These are phyloP conservation scores for Auricularia heimuer DNA, from an alignment of 768 basidiomycete genomes.

Conservation along the genomic window DNA sequence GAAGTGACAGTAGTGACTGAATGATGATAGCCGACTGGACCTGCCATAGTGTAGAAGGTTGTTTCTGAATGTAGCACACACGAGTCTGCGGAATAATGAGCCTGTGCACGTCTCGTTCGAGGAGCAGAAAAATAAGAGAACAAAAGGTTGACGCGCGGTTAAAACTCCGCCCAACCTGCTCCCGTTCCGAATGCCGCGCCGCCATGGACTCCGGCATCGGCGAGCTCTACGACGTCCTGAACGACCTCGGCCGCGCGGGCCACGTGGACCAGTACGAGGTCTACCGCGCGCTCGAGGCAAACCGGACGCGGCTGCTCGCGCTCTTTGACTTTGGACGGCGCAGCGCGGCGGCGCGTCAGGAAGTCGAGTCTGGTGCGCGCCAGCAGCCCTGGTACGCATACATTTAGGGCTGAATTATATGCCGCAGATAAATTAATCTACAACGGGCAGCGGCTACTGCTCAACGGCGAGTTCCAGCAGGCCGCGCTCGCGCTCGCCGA, in stretches of 20 bases:
- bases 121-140: no score
- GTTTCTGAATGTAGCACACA: no score
- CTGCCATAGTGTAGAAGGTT: no score
- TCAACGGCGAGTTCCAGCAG: constrained; percentile 71
- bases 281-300: constrained; percentile 17
- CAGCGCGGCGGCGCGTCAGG: constrained; percentile 54
- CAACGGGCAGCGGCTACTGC: constrained; percentile 54
- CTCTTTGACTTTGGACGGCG: constrained; percentile 58
- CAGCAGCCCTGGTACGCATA: constrained; percentile 4
- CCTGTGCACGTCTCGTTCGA: no score
- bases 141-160: not conserved
- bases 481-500: constrained; percentile 72
- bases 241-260: constrained; percentile 1
- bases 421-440: constrained; percentile 55
- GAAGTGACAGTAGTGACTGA: no score
- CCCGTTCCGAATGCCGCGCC: not conserved
- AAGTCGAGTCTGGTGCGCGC: constrained; percentile 54
- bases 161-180: not conserved
- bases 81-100: no score
- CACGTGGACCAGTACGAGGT: constrained; percentile 12
- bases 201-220: constrained; percentile 4
- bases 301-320: constrained; percentile 40
- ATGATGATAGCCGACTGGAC: no score
- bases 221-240: constrained; percentile 1
- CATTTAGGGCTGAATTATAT: not conserved